Percentiles rank a stretch among this genome's conserved stretches.
These are phyloP conservation scores for Choanephora cucurbitarum DNA, from an alignment of 371 early-diverging fungal species.

Conservation along the genomic window DNA sequence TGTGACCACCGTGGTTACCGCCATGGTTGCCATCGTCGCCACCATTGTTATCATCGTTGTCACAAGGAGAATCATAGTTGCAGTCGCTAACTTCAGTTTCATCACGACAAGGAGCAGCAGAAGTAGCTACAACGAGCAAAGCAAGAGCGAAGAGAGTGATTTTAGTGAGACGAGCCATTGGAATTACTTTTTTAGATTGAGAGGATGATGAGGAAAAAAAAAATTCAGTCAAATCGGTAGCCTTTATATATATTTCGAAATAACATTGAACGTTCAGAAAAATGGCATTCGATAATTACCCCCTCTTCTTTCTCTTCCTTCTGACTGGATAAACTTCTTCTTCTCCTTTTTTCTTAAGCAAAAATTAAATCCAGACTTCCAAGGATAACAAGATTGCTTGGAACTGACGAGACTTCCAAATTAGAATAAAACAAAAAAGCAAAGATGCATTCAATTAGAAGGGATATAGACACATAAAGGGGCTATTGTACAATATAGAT, in stretches of 20 bases:
- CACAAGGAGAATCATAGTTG: neutral
- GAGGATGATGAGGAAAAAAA: constrained; percentile 5
- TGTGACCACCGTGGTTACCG: constrained; percentile 1
- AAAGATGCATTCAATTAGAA: too few species aligned
- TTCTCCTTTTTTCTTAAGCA: neutral
- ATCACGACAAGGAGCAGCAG: constrained; percentile 25
- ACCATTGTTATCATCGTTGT: neutral
- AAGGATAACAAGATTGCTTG: neutral
- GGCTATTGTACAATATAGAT: neutral
- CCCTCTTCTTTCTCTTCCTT: neutral
- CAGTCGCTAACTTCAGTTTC: constrained; percentile 1
- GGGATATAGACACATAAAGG: neutral
- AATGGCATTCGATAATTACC: too few species aligned
- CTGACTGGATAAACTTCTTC: neutral
- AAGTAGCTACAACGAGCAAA: constrained; percentile 6
- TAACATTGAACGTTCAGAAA: neutral
- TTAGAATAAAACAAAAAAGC: neutral
- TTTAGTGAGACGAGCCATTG: constrained; percentile 24
- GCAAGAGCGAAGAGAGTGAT: constrained; percentile 23
- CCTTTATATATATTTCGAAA: constrained; percentile 3
- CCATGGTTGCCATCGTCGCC: neutral
- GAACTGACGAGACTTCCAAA: neutral
- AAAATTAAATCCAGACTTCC: neutral
- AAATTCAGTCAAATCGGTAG: neutral
- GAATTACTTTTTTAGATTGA: too few species aligned